These are phyloP conservation scores for Phytophthora fragariae DNA, from an alignment of 352 stramenopile species.

Conservation along the genomic window DNA sequence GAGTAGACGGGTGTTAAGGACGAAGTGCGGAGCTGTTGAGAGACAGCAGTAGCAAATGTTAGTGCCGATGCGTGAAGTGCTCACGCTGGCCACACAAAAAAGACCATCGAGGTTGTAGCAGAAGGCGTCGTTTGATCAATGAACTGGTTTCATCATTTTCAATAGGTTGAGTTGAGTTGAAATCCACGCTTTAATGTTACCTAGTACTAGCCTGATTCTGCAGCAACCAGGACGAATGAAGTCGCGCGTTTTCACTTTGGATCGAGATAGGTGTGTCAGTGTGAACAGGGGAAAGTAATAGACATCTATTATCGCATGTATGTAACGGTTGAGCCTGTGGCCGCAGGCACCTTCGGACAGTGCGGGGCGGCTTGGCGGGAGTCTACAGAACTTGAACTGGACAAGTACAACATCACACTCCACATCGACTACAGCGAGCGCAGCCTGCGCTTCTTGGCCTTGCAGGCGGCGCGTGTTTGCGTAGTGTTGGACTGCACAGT, in stretches of 20 bases:
- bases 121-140: no score
- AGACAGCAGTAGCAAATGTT: neutral
- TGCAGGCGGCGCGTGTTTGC: slow-evolving; percentile 21
- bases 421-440: slow-evolving; percentile 25
- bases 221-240: no score
- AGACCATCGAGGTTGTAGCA: no score
- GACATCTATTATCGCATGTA: neutral
- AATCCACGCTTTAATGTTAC: no score
- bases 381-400: slow-evolving; percentile 20
- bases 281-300: neutral
- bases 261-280: neutral
- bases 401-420: slow-evolving; percentile 7
- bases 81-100: neutral
- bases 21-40: neutral
- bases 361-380: neutral
- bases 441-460: slow-evolving; percentile 28
- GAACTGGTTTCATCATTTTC: no score
- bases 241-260: neutral
- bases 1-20: slow-evolving; percentile 15
- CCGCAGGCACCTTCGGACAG: neutral
- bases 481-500: slow-evolving; percentile 6
- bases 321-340: neutral
- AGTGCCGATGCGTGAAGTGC: slow-evolving; percentile 1
- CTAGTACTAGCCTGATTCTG: no score
- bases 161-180: no score